Conservation (phyloP, 441 rosid genomes). For the Geranium incanum region DNA sequence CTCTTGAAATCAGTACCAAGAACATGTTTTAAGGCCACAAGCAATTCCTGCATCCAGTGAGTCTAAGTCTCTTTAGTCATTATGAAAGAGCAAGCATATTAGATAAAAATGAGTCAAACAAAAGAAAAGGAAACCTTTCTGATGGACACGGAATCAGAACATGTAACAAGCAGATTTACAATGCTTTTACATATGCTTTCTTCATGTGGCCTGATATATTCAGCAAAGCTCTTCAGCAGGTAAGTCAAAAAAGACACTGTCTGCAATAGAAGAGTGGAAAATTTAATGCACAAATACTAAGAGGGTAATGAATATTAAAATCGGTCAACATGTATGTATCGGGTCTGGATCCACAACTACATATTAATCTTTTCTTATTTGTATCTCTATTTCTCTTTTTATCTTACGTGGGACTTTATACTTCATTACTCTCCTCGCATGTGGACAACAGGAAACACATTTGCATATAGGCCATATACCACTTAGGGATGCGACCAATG, state of each 20-base stretch:
- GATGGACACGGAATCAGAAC: conserved; percentile 89
- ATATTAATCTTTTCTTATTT: too few species aligned
- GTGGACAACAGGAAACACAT: too few species aligned
- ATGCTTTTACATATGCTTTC: conserved; percentile 95
- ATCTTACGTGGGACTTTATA: too few species aligned
- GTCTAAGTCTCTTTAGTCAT: conserved; percentile 19
- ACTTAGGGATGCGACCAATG: too few species aligned
- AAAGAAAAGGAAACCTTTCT: conserved; percentile 55
- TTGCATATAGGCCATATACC: too few species aligned
- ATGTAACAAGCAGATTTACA: conserved; percentile 93
- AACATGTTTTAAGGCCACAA: conserved; percentile 93
- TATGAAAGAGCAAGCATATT: conserved; percentile 15
- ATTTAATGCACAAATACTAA: conserved; percentile 12
- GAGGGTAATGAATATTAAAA: too few species aligned
- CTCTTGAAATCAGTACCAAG: conserved; percentile 97
- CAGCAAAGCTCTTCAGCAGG: conserved; percentile 88
- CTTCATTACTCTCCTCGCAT: too few species aligned
- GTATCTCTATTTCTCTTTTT: too few species aligned
- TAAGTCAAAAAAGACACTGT: conserved; percentile 97
- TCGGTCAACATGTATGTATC: too few species aligned
- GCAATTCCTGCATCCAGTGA: conserved; percentile 64
- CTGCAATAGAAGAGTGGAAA: conserved; percentile 43
- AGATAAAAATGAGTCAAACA: conserved; percentile 14
- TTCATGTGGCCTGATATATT: conserved; percentile 90
- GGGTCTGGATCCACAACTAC: too few species aligned